Evolutionary conservation across 1,284 basidiomycete genomes (phyloP).

Genomic region (Stygiomarasmius scandens): DNA sequence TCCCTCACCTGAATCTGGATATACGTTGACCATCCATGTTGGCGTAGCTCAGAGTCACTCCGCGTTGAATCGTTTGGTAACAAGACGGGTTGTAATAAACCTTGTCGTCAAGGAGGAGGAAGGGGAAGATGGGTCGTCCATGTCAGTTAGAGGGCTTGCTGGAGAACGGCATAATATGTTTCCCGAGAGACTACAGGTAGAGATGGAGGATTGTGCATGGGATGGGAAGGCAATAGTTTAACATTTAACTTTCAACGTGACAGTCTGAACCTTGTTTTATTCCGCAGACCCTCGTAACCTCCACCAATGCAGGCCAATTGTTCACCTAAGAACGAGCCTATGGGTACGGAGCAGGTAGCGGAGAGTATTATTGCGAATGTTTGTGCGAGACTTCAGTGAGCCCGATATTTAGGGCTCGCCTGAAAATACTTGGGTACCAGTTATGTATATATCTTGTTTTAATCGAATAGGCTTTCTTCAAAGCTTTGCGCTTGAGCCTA

Average conservation of each 20-base stretch:
- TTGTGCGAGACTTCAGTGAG: not conserved
- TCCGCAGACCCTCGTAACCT: slow-evolving; percentile 62
- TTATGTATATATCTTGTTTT: too few species aligned
- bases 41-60: slow-evolving; percentile 66
- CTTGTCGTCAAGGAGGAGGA: slow-evolving; percentile 50
- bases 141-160: not conserved
- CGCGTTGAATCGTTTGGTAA: slow-evolving; percentile 67
- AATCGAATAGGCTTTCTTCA: too few species aligned
- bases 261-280: slow-evolving; percentile 17
- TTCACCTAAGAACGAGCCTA: slow-evolving; percentile 64
- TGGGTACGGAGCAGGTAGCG: slow-evolving; percentile 64
- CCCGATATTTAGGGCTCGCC: too few species aligned
- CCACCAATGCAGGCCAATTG: slow-evolving; percentile 77
- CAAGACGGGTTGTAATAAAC: slow-evolving; percentile 70
- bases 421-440: too few species aligned
- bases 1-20: slow-evolving; percentile 55
- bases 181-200: not conserved
- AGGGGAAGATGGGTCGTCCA: not conserved
- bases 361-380: slow-evolving; percentile 27
- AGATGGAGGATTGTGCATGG: not conserved
- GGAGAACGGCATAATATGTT: not conserved
- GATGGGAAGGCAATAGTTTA: not conserved
- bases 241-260: not conserved
- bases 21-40: slow-evolving; percentile 73
- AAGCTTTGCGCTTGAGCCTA: too few species aligned